Conservation (phyloP, 306 rosid genomes). For the Gastrolobium villosum region DNA sequence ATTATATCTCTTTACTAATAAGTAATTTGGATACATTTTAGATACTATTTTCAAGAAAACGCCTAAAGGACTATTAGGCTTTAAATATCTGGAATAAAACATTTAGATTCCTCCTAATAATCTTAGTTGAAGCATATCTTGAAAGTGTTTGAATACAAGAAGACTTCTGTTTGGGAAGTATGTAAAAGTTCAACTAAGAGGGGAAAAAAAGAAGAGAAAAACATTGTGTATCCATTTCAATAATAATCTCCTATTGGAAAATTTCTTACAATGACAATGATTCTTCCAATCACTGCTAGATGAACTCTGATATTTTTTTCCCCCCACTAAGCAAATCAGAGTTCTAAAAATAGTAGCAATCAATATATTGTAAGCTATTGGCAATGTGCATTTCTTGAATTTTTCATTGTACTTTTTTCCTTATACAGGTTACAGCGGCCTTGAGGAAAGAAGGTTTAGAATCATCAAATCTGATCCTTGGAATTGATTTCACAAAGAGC, state of each 20-base stretch:
- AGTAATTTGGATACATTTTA: neutral
- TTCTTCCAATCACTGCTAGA: neutral
- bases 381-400: constrained; percentile 21
- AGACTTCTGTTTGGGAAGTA: neutral
- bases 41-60: neutral
- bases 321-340: neutral
- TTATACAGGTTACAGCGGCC: constrained; percentile 71
- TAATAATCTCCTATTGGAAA: neutral
- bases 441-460: constrained; percentile 86
- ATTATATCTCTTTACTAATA: neutral
- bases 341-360: neutral
- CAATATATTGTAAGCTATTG: constrained; percentile 16
- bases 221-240: neutral
- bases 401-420: neutral
- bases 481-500: constrained; percentile 94
- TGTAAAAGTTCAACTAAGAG: constrained; percentile 10
- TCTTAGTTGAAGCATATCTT: neutral
- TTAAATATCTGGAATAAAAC: neutral
- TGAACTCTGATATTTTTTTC: neutral
- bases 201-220: neutral
- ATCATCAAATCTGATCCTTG: constrained; percentile 90
- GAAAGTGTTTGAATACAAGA: neutral
- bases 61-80: neutral
- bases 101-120: neutral
- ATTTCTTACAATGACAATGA: neutral